phyloP scores from a whole-genome alignment of 768 basidiomycete genomes.

The Agaricus subrufescens region DNA sequence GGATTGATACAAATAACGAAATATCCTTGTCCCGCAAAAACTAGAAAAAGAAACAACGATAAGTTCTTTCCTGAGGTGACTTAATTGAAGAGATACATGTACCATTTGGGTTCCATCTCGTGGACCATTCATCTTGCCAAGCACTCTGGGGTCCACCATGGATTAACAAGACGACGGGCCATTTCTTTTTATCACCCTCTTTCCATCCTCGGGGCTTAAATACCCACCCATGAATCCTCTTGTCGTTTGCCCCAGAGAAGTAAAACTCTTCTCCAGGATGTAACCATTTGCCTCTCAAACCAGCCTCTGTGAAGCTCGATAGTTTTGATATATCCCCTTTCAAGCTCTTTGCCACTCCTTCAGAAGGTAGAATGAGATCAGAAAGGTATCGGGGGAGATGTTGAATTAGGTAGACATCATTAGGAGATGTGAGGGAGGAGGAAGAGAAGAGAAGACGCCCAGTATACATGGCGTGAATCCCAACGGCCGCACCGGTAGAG shows the following conservation, averaged over 20 bases:
- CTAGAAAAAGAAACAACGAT: conserved; percentile 22
- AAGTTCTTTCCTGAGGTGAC: no score
- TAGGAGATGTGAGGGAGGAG: conserved; percentile 74
- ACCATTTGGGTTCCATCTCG: conserved; percentile 90
- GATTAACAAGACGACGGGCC: conserved; percentile 76
- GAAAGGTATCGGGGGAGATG: conserved; percentile 24
- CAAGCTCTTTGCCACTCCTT: not conserved
- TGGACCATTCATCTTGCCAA: conserved; percentile 92
- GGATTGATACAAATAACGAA: conserved; percentile 87
- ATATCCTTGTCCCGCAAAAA: conserved; percentile 87
- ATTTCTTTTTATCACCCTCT: conserved; percentile 61
- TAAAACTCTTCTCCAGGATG: conserved; percentile 75
- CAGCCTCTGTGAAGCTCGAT: conserved; percentile 58
- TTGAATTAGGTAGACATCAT: conserved; percentile 67
- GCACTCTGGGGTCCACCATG: conserved; percentile 82
- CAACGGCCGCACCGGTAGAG: conserved; percentile 48
- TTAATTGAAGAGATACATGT: not conserved
- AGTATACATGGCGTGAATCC: conserved; percentile 54
- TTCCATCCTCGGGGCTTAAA: conserved; percentile 78
- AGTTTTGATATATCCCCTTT: conserved; percentile 37
- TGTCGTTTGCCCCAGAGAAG: conserved; percentile 80
- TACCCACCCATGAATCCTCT: conserved; percentile 80
- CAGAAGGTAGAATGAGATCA: not conserved
- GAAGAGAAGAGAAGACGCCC: conserved; percentile 67
- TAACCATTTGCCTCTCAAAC: conserved; percentile 54